Evolutionary conservation across 73 alveolate species (phyloP).

Genomic region (Durusdinium trenchii): DNA sequence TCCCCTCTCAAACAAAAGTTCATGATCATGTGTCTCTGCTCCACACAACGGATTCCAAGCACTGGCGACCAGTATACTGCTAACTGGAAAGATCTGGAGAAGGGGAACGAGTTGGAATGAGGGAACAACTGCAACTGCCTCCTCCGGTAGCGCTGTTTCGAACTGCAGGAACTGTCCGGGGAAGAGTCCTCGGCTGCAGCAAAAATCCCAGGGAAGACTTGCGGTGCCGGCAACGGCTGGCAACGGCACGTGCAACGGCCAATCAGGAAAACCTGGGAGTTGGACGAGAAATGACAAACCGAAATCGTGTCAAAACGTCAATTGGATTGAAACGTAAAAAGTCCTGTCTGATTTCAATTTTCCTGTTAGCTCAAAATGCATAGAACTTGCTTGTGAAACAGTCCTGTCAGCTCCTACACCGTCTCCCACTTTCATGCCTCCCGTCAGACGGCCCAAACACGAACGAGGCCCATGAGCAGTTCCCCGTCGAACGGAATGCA

Average conservation of each 20-base stretch:
- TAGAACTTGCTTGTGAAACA: no score
- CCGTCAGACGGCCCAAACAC: no score
- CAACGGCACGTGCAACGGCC: neutral
- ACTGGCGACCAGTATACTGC: neutral
- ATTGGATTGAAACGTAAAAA: no score
- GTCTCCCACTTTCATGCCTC: no score
- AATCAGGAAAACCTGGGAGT: neutral
- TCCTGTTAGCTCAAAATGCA: no score
- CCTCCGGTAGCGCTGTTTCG: slow-evolving; percentile 81
- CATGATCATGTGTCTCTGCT: neutral
- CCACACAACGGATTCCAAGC: neutral
- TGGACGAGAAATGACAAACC: no score
- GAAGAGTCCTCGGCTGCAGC: slow-evolving; percentile 38
- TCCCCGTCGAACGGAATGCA: no score
- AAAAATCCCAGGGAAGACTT: neutral
- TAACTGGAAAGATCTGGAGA: neutral
- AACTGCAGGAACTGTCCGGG: slow-evolving; percentile 95
- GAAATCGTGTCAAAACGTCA: no score
- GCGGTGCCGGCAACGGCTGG: neutral
- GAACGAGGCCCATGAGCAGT: no score
- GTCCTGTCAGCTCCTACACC: no score
- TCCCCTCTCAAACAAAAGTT: no score
- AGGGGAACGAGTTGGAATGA: neutral
- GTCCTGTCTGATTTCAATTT: no score
- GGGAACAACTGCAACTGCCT: neutral